Base-by-base conservation (phyloP, 805 yeast species). In the Candida saitoana region DNA sequence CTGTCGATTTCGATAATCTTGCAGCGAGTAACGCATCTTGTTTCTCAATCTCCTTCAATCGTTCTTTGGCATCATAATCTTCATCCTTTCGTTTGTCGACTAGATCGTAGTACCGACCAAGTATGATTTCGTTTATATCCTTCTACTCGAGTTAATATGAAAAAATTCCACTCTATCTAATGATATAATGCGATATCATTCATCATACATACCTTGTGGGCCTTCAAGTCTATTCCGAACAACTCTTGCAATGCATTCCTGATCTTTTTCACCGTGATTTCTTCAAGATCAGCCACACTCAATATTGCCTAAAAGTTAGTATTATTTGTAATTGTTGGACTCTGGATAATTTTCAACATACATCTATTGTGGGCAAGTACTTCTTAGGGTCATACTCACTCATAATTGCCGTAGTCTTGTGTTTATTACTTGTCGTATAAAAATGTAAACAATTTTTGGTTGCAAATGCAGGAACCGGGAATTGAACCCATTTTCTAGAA, bases 231-330 rank as follows among this genome's bases (percentile, higher is more conserved):
- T 1, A 73, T 67, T 3, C 73, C 76, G 52, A 80, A 84, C 24
- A 87, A 65, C 46, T 77, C 85, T 55, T 82, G 87, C n/a, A 87
- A 54, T 0, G 90, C 91, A 45, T 73, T 71, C 46, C 95, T 67
- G 18, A 87, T 77, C 55, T 77, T 75, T 58, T 83, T 84, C 5
- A 84, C 88, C 0, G 90, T 78, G 12, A 86, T 79, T 46, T 76
- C 71, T 45, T 82, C 82, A 24, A 84, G 69, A 51, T 86, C 84
- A 1, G 90, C 78, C 5, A 79, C 89, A 38, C 81, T 67, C 29
- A 87, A 62, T 8, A 87, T 84, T 1, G 95, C 88, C 85, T 79
- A 34, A 8, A 18, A 43, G 2, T 8, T 41, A 63, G 59, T 61
- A 59, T 59, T 50, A 46, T 18, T 18, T 3, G 8, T 2, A 17